Evolutionary conservation across 2,329 filamentous ascomycete genomes (phyloP).

Genomic region (Calonectria pauciramosa): DNA sequence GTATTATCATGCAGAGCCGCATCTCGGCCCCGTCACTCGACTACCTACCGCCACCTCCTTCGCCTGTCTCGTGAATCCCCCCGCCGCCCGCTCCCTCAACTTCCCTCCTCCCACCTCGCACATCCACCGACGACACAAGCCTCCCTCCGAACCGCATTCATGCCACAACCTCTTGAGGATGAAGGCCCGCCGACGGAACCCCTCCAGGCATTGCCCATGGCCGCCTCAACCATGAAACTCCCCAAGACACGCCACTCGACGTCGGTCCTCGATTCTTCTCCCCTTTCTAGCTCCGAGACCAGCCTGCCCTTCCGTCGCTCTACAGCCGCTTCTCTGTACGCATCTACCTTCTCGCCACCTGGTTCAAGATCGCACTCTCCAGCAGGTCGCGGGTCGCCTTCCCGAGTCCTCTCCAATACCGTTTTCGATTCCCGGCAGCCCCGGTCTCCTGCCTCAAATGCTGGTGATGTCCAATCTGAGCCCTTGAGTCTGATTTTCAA

Average conservation of each 20-base stretch:
- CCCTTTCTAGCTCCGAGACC: constrained; percentile 66
- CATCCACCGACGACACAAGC: constrained; percentile 27
- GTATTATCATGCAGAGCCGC: constrained; percentile 49
- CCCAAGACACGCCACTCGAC: constrained; percentile 74
- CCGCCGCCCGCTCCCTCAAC: constrained; percentile 28
- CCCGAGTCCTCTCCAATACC: constrained; percentile 69
- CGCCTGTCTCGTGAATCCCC: constrained; percentile 43
- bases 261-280: constrained; percentile 62
- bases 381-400: constrained; percentile 70
- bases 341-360: constrained; percentile 76
- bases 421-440: constrained; percentile 65
- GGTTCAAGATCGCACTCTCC: constrained; percentile 78
- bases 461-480: constrained; percentile 63
- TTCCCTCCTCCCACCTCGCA: constrained; percentile 4
- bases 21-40: constrained; percentile 35
- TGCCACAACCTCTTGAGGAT: constrained; percentile 78
- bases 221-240: constrained; percentile 70
- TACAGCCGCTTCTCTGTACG: constrained; percentile 72
- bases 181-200: constrained; percentile 72
- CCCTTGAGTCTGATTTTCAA: constrained; percentile 79
- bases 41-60: constrained; percentile 36
- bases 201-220: constrained; percentile 77
- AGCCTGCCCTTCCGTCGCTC: constrained; percentile 67
- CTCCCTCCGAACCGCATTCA: constrained; percentile 60
- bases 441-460: constrained; percentile 59